Percentiles rank a stretch among this genome's conserved stretches.
Conservation (phyloP, 306 rosid species). For the Betula pendula region DNA sequence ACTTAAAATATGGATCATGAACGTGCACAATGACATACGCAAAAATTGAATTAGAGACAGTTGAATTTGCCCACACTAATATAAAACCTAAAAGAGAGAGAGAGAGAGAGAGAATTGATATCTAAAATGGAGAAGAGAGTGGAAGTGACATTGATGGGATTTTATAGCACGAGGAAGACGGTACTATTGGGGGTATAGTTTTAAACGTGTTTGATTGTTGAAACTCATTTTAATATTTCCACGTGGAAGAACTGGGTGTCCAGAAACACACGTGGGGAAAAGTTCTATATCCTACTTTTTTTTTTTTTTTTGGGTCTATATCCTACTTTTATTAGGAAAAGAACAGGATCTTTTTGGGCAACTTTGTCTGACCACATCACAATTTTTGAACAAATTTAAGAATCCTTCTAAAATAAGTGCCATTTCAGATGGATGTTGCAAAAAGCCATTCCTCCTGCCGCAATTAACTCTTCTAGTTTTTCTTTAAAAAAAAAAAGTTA, state of each 20-base stretch:
- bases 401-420: background rate
- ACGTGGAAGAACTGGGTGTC: background rate
- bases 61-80: too few relatives aligned
- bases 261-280: background rate
- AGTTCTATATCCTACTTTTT: background rate
- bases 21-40: too few relatives aligned
- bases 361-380: background rate
- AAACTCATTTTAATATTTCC: background rate
- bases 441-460: too few relatives aligned
- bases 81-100: too few relatives aligned
- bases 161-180: background rate
- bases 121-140: background rate
- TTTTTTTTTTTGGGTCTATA: too few relatives aligned
- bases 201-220: conserved; percentile 1
- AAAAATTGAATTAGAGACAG: too few relatives aligned
- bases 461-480: too few relatives aligned
- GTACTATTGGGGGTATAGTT: background rate
- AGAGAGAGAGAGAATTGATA: background rate
- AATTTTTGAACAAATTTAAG: background rate
- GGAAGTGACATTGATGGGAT: background rate
- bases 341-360: too few relatives aligned
- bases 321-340: background rate
- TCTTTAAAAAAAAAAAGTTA: too few relatives aligned
- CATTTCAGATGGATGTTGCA: too few relatives aligned
- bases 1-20: too few relatives aligned